Conservation (phyloP, 495 filamentous ascomycete genomes). For the Hypoxylon lienhwacheense region DNA sequence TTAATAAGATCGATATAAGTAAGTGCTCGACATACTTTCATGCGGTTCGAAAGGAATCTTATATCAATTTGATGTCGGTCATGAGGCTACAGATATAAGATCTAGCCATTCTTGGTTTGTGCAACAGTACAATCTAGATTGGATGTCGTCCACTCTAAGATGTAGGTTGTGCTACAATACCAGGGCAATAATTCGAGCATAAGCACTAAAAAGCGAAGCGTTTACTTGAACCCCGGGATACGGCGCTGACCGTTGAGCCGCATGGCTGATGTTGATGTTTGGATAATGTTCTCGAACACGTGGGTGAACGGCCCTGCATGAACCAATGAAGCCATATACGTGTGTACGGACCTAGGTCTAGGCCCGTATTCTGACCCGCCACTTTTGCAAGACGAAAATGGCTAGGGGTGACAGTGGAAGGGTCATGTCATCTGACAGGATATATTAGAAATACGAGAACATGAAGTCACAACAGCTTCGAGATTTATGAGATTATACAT, state of each 20-base stretch:
- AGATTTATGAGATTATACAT: too few species aligned
- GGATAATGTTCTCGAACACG: constrained; percentile 13
- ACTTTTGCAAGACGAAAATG: constrained; percentile 2
- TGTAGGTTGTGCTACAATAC: constrained; percentile 19
- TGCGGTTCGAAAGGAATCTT: constrained; percentile 2
- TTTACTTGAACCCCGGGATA: constrained; percentile 3
- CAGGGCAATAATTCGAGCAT: constrained; percentile 2
- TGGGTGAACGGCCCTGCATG: constrained; percentile 8
- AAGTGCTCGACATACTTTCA: neutral
- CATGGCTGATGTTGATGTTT: neutral
- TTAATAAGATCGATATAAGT: neutral
- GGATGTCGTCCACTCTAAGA: constrained; percentile 8
- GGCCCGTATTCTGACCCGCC: constrained; percentile 2
- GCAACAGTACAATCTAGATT: constrained; percentile 31
- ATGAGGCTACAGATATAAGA: neutral
- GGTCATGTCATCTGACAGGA: too few species aligned
- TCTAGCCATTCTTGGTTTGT: constrained; percentile 13
- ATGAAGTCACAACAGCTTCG: too few species aligned
- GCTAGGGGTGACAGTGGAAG: neutral
- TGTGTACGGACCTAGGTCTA: constrained; percentile 8
- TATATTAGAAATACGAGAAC: too few species aligned
- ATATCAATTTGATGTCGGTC: constrained; percentile 2
- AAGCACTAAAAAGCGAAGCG: constrained; percentile 24
- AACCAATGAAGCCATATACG: constrained; percentile 1
- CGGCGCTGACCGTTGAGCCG: constrained; percentile 16